These are phyloP conservation scores for Rhodomyrtus psidioides DNA, from an alignment of 441 rosid genomes.

Conservation along the genomic window DNA sequence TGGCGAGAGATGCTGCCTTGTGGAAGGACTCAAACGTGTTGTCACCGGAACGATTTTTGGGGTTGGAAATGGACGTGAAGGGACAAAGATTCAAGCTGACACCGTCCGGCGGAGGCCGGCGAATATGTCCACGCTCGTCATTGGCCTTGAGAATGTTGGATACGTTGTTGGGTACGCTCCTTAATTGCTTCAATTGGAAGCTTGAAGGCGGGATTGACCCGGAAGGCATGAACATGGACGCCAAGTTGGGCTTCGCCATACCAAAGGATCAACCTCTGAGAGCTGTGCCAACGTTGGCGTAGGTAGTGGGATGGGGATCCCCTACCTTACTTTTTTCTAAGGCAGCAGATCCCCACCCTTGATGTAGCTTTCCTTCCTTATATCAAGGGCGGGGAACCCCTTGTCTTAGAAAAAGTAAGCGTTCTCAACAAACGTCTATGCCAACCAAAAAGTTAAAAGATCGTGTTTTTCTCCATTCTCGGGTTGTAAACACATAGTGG, in stretches of 20 bases:
- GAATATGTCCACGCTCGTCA: not conserved
- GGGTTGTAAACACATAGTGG: too few relatives aligned
- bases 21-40: slow-evolving; percentile 38
- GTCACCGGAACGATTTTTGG: slow-evolving; percentile 39
- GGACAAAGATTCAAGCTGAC: slow-evolving; percentile 1
- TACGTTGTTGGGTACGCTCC: not conserved
- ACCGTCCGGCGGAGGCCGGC: not conserved
- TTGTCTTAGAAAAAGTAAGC: too few relatives aligned
- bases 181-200: not conserved
- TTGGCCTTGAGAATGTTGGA: not conserved
- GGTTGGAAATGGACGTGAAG: slow-evolving; percentile 4
- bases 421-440: not conserved
- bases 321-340: too few relatives aligned
- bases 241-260: not conserved
- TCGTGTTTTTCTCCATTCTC: too few relatives aligned
- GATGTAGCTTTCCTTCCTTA: too few relatives aligned
- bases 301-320: not conserved
- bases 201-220: not conserved
- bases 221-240: not conserved
- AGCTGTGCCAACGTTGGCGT: not conserved
- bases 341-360: too few relatives aligned
- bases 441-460: not conserved
- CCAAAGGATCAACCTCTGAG: not conserved
- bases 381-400: too few relatives aligned
- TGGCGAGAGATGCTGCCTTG: slow-evolving; percentile 27